These are phyloP conservation scores for Gremmenia infestans DNA, from an alignment of 2,329 filamentous ascomycete genomes.

Conservation along the genomic window DNA sequence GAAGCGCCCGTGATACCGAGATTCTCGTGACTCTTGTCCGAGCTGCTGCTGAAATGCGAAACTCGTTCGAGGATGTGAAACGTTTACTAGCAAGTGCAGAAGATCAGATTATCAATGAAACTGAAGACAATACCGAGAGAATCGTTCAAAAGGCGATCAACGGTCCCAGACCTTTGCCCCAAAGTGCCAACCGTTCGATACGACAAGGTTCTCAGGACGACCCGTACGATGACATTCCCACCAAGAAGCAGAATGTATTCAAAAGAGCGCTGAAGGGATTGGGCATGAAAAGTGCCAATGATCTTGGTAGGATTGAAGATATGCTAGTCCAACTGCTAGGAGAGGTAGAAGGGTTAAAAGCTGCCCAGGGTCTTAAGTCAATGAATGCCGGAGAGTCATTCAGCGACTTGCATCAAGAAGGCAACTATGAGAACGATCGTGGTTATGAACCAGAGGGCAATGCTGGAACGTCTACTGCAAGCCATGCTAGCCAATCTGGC, in stretches of 20 bases:
- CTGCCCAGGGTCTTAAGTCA: constrained; percentile 42
- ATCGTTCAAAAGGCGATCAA: constrained; percentile 77
- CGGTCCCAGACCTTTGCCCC: constrained; percentile 79
- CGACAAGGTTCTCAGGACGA: constrained; percentile 47
- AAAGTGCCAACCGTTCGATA: constrained; percentile 43
- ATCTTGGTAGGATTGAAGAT: constrained; percentile 82
- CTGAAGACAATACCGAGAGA: constrained; percentile 83
- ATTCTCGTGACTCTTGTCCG: constrained; percentile 92
- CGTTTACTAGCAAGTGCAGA: constrained; percentile 87
- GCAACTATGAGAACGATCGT: constrained; percentile 61
- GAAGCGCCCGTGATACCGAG: constrained; percentile 93
- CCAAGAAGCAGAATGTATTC: constrained; percentile 91
- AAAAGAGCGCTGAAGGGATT: constrained; percentile 88
- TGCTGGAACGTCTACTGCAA: constrained; percentile 69
- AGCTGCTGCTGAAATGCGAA: constrained; percentile 93
- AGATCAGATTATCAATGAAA: constrained; percentile 78
- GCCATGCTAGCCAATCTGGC: constrained; percentile 69
- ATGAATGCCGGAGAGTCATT: constrained; percentile 59
- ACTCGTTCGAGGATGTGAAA: constrained; percentile 93
- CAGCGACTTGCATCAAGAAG: constrained; percentile 59
- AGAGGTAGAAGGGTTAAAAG: constrained; percentile 82
- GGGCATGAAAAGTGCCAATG: constrained; percentile 80
- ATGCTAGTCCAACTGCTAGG: constrained; percentile 89
- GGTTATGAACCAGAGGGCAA: constrained; percentile 83
- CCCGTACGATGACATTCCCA: constrained; percentile 49